Evolutionary conservation across 768 basidiomycete species (phyloP), one percentile per base, ranked within the genome.

Genomic region (Zangia roseola): DNA sequence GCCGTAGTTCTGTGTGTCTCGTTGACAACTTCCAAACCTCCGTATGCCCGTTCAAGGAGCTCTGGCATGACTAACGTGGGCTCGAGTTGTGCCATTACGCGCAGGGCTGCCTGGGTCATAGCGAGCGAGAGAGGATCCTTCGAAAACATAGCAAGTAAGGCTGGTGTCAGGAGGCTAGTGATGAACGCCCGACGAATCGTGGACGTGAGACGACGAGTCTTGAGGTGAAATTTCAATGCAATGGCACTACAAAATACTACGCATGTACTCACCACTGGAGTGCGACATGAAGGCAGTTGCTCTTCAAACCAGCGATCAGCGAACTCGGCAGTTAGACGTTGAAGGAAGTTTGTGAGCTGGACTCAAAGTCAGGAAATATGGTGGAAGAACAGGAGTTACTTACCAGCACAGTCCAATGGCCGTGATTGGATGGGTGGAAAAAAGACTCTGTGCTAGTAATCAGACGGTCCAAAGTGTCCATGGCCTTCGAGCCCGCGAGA

Each of bases 1-100:
- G 94, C 90, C 2, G 92, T 93, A 5, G 94, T 97, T 34, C 94
- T 75, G 64, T 97, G 92, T 0, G 95, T 98, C 75, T 97, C 94
- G 55, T 94, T 94, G 16, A 97, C 80, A 10, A 86, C 84, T 63
- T 97, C 93, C n/a, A 98, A 73, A 0, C 93, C 93, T 31, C 88
- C 79, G 54, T 95, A 93, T 1, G 92, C 91, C 25, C 94, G 82
- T 60, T 97, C 94, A 20, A 98, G 76, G 12, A 97, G 74, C 35
- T 92, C 86, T 3, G 94, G 94, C 84, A 98, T 88, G 57, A 97
- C 79, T 28, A 95, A 71, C 16, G 77, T 74, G 0, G 95, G 91
- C 59, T 97, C 93, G 7, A 92, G 74, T 47, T 87, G 72, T 1
- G 89, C 83, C 71, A 97, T 74, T 24, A 78, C 77, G 52, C 87